These are phyloP conservation scores for Chiua virens DNA, from an alignment of 768 basidiomycete genomes.

Conservation along the genomic window DNA sequence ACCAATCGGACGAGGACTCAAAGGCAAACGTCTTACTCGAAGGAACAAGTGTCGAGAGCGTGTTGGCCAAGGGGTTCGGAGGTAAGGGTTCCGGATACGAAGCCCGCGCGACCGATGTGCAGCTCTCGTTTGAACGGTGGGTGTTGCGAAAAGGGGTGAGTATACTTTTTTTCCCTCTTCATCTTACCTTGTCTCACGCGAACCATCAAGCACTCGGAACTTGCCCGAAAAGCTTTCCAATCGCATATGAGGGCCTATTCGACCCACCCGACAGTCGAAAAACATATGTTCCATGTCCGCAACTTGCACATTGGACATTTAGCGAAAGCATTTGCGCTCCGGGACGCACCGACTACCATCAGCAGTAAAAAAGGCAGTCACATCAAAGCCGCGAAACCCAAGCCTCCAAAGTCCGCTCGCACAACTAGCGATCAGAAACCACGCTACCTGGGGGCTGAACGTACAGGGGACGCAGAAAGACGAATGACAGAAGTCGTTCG, in stretches of 20 bases:
- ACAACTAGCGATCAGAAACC: slow-evolving; percentile 19
- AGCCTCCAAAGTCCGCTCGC: slow-evolving; percentile 2
- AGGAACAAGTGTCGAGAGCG: slow-evolving; percentile 62
- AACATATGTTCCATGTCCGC: slow-evolving; percentile 94
- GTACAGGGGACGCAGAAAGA: slow-evolving; percentile 60
- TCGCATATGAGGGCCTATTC: slow-evolving; percentile 97
- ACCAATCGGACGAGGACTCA: slow-evolving; percentile 26
- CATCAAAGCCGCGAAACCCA: slow-evolving; percentile 3
- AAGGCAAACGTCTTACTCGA: slow-evolving; percentile 51
- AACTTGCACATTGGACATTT: slow-evolving; percentile 93
- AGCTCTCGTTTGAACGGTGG: slow-evolving; percentile 94
- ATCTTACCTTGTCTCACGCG: background rate
- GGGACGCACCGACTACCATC: slow-evolving; percentile 68
- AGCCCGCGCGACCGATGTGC: slow-evolving; percentile 90
- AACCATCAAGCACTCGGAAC: slow-evolving; percentile 60
- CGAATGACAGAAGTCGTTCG: slow-evolving; percentile 88
- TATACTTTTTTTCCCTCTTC: slow-evolving; percentile 9
- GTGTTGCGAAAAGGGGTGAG: slow-evolving; percentile 75
- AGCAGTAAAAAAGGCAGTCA: slow-evolving; percentile 20
- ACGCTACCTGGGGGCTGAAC: slow-evolving; percentile 37
- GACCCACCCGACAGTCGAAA: slow-evolving; percentile 93
- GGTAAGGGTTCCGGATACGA: slow-evolving; percentile 82
- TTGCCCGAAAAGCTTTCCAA: slow-evolving; percentile 83
- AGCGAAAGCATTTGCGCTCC: slow-evolving; percentile 88
- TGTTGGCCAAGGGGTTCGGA: slow-evolving; percentile 83